Evolutionary conservation across 2,329 filamentous ascomycete genomes (phyloP).

Genomic region (Alternaria metachromatica): DNA sequence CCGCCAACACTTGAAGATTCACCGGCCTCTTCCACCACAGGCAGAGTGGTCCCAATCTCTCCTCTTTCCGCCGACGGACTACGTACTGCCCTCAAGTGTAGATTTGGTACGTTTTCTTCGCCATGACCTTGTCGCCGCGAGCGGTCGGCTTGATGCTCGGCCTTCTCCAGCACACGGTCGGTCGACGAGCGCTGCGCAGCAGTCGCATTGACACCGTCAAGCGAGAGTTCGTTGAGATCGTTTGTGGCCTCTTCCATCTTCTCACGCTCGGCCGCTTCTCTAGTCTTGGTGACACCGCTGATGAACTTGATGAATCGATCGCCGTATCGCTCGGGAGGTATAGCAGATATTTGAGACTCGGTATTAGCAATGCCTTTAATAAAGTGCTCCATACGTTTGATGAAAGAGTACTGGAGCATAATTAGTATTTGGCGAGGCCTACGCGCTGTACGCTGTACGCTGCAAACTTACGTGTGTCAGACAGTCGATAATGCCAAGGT

Average conservation of each 20-base stretch:
- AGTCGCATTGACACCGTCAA: slow-evolving; percentile 49
- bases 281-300: slow-evolving; percentile 85
- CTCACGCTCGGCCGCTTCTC: slow-evolving; percentile 76
- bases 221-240: slow-evolving; percentile 45
- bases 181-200: slow-evolving; percentile 47
- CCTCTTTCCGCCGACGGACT: slow-evolving; percentile 65
- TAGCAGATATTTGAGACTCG: slow-evolving; percentile 86
- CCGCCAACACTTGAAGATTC: slow-evolving; percentile 74
- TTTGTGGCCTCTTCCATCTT: slow-evolving; percentile 46
- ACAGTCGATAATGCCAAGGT: slow-evolving; percentile 97
- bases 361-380: slow-evolving; percentile 91
- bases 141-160: slow-evolving; percentile 69
- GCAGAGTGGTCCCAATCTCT: slow-evolving; percentile 67
- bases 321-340: slow-evolving; percentile 88
- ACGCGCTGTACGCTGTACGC: neutral
- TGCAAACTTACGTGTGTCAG: slow-evolving; percentile 80
- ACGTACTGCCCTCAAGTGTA: slow-evolving; percentile 64
- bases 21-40: slow-evolving; percentile 88
- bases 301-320: slow-evolving; percentile 95
- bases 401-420: slow-evolving; percentile 77
- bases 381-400: slow-evolving; percentile 96
- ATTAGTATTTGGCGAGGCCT: slow-evolving; percentile 27
- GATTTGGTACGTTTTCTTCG: slow-evolving; percentile 67
- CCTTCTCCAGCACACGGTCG: slow-evolving; percentile 62
- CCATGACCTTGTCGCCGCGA: slow-evolving; percentile 56